Evolutionary conservation across 768 basidiomycete species (phyloP).

Genomic region (Mycena amicta): DNA sequence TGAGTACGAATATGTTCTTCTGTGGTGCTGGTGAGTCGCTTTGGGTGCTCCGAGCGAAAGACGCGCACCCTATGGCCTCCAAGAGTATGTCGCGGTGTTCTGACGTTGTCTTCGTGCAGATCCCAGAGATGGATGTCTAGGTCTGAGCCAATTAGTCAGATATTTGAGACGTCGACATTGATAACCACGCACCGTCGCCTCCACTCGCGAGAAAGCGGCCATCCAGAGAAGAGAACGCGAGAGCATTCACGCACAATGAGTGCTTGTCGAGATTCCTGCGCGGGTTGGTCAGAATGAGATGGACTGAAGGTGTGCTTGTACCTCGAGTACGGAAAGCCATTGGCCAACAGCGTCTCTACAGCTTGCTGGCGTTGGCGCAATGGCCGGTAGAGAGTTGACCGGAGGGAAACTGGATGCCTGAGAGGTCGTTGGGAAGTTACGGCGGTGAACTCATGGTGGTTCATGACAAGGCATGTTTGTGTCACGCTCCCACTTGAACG

Average conservation of each 20-base stretch:
- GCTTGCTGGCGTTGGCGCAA: background rate
- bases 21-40: constrained; percentile 28
- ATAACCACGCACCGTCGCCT: constrained; percentile 58
- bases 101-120: constrained; percentile 61
- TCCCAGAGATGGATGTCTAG: constrained; percentile 63
- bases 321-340: constrained; percentile 29
- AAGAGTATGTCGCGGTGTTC: constrained; percentile 42
- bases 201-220: constrained; percentile 69
- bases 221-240: constrained; percentile 60
- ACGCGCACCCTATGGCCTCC: constrained; percentile 48
- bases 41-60: background rate
- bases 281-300: constrained; percentile 1
- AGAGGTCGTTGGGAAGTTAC: background rate
- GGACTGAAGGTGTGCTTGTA: constrained; percentile 2
- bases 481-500: no score
- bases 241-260: constrained; percentile 65
- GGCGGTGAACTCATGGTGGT: background rate
- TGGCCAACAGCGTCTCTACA: constrained; percentile 20
- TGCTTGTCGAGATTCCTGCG: constrained; percentile 47
- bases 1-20: constrained; percentile 72
- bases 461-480: constrained; percentile 3
- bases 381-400: background rate
- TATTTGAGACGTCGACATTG: constrained; percentile 6
- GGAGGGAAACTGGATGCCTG: background rate
- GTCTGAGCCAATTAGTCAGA: constrained; percentile 42